phyloP scores from a whole-genome alignment of 2,329 filamentous ascomycete species.

The Chaetothyriales sp. region DNA sequence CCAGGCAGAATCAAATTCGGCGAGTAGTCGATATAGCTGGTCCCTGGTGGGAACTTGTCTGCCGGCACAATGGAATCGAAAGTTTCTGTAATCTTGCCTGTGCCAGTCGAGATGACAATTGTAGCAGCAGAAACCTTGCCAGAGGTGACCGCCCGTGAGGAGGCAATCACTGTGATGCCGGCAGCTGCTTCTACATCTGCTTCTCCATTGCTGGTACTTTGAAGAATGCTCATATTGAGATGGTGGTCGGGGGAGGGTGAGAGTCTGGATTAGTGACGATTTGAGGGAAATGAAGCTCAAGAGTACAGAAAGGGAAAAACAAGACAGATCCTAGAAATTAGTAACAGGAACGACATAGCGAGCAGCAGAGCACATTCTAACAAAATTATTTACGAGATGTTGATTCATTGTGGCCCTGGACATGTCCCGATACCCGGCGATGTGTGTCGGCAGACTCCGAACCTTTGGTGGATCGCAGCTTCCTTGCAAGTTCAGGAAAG shows the following conservation, averaged over 20 bases:
- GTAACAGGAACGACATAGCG: background rate
- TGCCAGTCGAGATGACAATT: slow-evolving; percentile 58
- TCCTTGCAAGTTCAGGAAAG: background rate
- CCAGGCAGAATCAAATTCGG: slow-evolving; percentile 76
- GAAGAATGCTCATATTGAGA: background rate
- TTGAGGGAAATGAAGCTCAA: background rate
- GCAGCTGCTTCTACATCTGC: slow-evolving; percentile 16
- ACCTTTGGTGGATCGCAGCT: background rate
- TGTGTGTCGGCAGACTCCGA: background rate
- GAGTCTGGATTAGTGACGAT: background rate
- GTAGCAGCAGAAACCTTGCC: slow-evolving; percentile 67
- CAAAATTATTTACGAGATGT: background rate
- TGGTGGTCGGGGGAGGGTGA: background rate
- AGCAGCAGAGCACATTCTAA: background rate
- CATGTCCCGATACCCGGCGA: background rate
- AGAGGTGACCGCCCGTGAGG: slow-evolving; percentile 66
- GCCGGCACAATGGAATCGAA: slow-evolving; percentile 57
- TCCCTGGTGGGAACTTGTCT: slow-evolving; percentile 56
- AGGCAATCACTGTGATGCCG: slow-evolving; percentile 61
- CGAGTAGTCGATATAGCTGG: slow-evolving; percentile 68
- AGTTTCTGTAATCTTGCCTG: slow-evolving; percentile 72
- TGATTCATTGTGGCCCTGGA: background rate
- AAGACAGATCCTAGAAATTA: no score
- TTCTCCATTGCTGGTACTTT: slow-evolving; percentile 6
- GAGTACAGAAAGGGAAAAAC: background rate